Base-by-base conservation (phyloP, 768 basidiomycete species). In the Psilocybe cyanescens region DNA sequence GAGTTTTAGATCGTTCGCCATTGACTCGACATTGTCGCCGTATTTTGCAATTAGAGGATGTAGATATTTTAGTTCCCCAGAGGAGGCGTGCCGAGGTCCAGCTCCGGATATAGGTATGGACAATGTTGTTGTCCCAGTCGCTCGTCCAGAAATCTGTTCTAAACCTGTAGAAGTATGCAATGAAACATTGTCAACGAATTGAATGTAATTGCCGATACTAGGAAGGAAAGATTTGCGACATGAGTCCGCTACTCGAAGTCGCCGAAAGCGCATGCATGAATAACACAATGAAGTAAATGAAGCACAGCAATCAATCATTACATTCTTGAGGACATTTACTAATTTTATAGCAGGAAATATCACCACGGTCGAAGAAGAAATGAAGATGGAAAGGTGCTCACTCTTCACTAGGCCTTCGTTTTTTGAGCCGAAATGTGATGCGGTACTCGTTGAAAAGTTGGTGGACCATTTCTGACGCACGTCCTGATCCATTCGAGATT, bases 1-100 rank as follows among this genome's bases (percentile, higher is more conserved):
- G 60, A 91, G 73, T 74, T 81, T 89, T 60, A 86, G 78, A 76
- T 99, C 96, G 66, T 81, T 79, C 9, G 87, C 86, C 95, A 97
- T 98, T 52, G 75, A 79, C 30, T 84, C 82, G 24, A 89, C 76
- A 76, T 98, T 89, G 31, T 80, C 76, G 1, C 89, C 91, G 75
- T 98, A 79, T 73, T 84, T 89, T 45, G 74, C 73, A 11, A 92
- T 84, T 30, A 99, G 81, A 46, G 82, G 76, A 59, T 77, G 73
- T 46, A 99, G 79, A 74, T 90, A 92, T 48, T 74, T 76, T 59
- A 80, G 72, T 75, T 98, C 95, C 2, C 89, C 88, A 9, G 73
- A 70, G 8, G 94, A 94, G 50, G 88, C 72, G 72, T 87, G 83
- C 62, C 94, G 86, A 35, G 76, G 74, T 33, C 85, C 82, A 53